Conservation (phyloP, 179 eudicot genomes). For the Amaranthus tricolor region DNA sequence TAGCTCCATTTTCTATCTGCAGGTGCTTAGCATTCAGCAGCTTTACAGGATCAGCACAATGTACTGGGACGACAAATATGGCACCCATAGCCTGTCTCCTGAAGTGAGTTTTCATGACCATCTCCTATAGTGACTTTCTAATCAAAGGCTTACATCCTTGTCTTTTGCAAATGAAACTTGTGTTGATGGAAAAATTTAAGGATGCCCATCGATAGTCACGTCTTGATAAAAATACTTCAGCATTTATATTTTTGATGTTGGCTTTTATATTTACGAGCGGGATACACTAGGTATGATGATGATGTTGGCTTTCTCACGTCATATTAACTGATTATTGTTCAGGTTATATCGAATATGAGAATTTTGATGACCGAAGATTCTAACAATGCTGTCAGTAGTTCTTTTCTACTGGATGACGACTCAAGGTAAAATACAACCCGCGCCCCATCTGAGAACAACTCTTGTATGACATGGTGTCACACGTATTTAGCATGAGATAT, state of each 20-base stretch:
- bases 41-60: constrained; percentile 91
- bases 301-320: not conserved
- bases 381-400: constrained; percentile 77
- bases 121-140: too few relatives aligned
- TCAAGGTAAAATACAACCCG: constrained; percentile 49
- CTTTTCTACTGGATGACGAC: constrained; percentile 87
- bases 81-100: constrained; percentile 83
- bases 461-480: too few relatives aligned
- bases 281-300: not conserved
- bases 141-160: not conserved
- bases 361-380: constrained; percentile 88
- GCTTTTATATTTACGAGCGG: too few relatives aligned
- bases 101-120: constrained; percentile 57
- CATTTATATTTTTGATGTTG: not conserved
- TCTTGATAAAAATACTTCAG: not conserved
- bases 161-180: not conserved
- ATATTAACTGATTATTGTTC: not conserved
- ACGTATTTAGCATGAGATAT: too few relatives aligned
- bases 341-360: constrained; percentile 90
- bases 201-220: too few relatives aligned
- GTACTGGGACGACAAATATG: constrained; percentile 95
- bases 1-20: constrained; percentile 27
- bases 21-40: constrained; percentile 93
- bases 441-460: too few relatives aligned
- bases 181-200: not conserved